phyloP scores from a whole-genome alignment of 257 asterid species.

The Lithospermum erythrorhizon region DNA sequence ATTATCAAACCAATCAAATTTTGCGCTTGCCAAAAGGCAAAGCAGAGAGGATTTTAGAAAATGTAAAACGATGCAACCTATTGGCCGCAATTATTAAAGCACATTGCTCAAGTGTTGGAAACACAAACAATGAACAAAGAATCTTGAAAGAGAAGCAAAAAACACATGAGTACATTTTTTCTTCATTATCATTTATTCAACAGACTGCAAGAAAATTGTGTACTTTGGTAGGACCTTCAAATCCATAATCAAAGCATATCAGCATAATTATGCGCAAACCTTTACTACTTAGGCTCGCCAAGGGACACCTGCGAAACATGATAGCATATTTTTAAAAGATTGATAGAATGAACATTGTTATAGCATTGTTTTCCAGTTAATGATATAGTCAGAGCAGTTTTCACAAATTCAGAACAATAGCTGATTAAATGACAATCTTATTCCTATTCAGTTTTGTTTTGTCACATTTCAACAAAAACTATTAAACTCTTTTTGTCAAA shows the following conservation, averaged over 20 bases:
- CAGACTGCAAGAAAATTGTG: neutral
- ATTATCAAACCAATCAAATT: too few species aligned
- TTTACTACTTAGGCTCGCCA: neutral
- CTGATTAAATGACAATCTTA: too few species aligned
- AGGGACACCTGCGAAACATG: neutral
- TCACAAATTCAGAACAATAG: too few species aligned
- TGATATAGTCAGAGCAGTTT: too few species aligned
- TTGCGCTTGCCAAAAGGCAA: too few species aligned
- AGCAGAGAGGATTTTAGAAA: too few species aligned
- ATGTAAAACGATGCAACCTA: too few species aligned
- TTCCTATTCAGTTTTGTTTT: too few species aligned
- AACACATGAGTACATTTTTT: neutral
- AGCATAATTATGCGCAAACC: neutral
- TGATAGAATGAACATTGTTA: neutral
- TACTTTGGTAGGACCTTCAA: neutral
- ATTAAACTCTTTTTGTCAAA: too few species aligned
- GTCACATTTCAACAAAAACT: too few species aligned
- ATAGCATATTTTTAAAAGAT: neutral
- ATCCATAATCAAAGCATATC: neutral
- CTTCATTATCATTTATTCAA: conserved; percentile 3
- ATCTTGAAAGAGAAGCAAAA: neutral
- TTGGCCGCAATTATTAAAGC: too few species aligned
- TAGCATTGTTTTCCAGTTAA: neutral
- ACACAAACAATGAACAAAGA: neutral
- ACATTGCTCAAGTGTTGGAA: neutral